A percentile compares a stretch with the other conserved stretches of the same genome.
These are phyloP conservation scores for Phaeolepiota aurea DNA, from an alignment of 768 basidiomycete genomes.

Conservation along the genomic window DNA sequence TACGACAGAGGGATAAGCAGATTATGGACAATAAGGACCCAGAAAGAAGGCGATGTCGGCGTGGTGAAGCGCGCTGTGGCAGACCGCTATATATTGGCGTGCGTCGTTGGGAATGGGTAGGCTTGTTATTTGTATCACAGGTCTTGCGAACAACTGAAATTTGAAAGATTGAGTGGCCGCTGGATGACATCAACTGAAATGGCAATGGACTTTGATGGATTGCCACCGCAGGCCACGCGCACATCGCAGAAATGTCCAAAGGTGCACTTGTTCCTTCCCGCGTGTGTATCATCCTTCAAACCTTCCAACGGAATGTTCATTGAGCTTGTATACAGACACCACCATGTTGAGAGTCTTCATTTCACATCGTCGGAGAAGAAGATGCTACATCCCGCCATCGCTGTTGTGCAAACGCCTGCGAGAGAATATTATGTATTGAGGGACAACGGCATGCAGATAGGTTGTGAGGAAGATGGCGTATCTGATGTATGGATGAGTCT, in stretches of 20 bases:
- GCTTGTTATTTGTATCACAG: constrained; percentile 5
- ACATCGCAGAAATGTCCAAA: constrained; percentile 11
- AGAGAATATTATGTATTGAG: constrained; percentile 63
- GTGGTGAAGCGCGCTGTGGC: constrained; percentile 40
- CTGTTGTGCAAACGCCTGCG: constrained; percentile 60
- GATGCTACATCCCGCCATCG: constrained; percentile 53
- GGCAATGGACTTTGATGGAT: constrained; percentile 61
- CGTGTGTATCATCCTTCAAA: constrained; percentile 28
- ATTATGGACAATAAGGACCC: constrained; percentile 45
- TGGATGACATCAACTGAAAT: constrained; percentile 66
- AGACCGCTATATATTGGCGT: constrained; percentile 57
- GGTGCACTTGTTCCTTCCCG: constrained; percentile 57
- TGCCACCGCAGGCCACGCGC: constrained; percentile 13
- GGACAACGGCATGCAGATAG: constrained; percentile 74
- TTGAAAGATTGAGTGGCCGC: constrained; percentile 52
- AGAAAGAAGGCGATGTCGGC: constrained; percentile 32
- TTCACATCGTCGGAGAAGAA: constrained; percentile 35
- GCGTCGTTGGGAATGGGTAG: constrained; percentile 67
- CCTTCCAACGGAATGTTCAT: not conserved
- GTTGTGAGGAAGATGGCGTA: constrained; percentile 69
- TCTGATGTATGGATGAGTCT: constrained; percentile 44
- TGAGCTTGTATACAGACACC: constrained; percentile 37
- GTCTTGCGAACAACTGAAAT: too few species aligned
- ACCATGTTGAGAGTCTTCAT: constrained; percentile 72
- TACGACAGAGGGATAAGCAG: constrained; percentile 61